Conservation (phyloP, 2,329 filamentous ascomycete species). For the Pseudocercospora macadamiae region DNA sequence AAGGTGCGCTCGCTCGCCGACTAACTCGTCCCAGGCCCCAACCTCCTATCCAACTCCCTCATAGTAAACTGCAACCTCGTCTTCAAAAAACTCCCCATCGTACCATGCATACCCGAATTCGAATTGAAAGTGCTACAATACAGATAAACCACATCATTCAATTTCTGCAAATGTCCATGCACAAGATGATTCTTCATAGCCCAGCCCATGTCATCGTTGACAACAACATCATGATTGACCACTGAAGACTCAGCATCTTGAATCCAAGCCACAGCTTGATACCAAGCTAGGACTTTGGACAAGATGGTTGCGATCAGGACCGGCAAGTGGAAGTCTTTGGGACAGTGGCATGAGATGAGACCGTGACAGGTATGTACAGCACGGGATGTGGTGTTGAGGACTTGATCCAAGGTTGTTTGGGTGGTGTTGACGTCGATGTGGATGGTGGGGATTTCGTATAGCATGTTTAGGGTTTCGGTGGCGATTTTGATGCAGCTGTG, state of each 20-base stretch:
- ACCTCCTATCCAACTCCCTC: conserved; percentile 16
- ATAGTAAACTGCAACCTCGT: conserved; percentile 20
- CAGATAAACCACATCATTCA: conserved; percentile 16
- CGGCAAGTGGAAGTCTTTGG: conserved; percentile 23
- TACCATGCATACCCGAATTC: conserved; percentile 14
- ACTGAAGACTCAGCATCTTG: conserved; percentile 12
- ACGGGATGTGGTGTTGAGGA: conserved; percentile 16
- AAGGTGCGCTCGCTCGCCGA: too few relatives aligned
- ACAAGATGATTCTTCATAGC: conserved; percentile 25
- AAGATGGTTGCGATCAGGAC: conserved; percentile 19
- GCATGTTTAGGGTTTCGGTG: conserved; percentile 20
- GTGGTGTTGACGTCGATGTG: conserved; percentile 14
- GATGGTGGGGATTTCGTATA: conserved; percentile 24
- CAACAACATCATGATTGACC: conserved; percentile 18
- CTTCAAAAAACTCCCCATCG: conserved; percentile 17
- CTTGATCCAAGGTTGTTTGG: conserved; percentile 23
- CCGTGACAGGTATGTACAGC: conserved; percentile 23
- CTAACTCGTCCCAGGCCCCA: neutral
- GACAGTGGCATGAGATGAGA: conserved; percentile 21
- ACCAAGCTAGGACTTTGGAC: conserved; percentile 25
- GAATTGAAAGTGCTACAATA: conserved; percentile 15
- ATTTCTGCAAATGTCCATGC: conserved; percentile 22
- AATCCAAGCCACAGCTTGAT: conserved; percentile 21
- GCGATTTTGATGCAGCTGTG: conserved; percentile 21
- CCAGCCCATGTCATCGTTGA: conserved; percentile 22